These are phyloP conservation scores for Penicillium ochrochloron DNA, from an alignment of 495 filamentous ascomycete species.

Conservation along the genomic window DNA sequence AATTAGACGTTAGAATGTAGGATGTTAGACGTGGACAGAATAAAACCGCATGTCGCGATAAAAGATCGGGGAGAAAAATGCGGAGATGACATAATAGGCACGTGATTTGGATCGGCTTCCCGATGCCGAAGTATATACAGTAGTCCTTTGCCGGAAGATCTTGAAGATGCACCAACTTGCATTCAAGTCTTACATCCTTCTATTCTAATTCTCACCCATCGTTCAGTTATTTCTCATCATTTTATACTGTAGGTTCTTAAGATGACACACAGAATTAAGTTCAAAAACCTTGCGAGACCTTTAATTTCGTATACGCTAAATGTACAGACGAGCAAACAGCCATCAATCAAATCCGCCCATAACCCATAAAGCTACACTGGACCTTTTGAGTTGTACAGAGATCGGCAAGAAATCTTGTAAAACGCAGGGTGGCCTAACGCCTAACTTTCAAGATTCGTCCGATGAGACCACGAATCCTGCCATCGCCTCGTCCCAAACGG, in stretches of 20 bases:
- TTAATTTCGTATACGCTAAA: background rate
- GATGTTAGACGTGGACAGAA: background rate
- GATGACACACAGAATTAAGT: background rate
- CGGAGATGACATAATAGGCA: constrained; percentile 60
- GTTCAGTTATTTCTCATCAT: too few relatives aligned
- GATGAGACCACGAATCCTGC: constrained; percentile 27
- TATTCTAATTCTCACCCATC: background rate
- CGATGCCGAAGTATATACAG: constrained; percentile 6
- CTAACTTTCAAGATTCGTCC: constrained; percentile 16
- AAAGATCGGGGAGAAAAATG: constrained; percentile 55
- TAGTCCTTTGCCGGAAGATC: background rate
- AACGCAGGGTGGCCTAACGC: background rate
- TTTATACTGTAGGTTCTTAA: background rate
- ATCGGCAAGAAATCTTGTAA: background rate
- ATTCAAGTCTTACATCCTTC: background rate
- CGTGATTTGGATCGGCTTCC: constrained; percentile 13
- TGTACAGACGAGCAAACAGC: background rate
- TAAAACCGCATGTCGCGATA: constrained; percentile 23
- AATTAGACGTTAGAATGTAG: constrained; percentile 11
- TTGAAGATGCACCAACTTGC: too few relatives aligned
- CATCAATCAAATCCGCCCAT: background rate
- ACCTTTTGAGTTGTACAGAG: constrained; percentile 6
- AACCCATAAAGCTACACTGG: background rate
- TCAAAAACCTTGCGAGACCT: background rate
- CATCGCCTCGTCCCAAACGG: constrained; percentile 39